phyloP scores from a whole-genome alignment of 331 rosid species.

The Erythrophleum ivorense region DNA sequence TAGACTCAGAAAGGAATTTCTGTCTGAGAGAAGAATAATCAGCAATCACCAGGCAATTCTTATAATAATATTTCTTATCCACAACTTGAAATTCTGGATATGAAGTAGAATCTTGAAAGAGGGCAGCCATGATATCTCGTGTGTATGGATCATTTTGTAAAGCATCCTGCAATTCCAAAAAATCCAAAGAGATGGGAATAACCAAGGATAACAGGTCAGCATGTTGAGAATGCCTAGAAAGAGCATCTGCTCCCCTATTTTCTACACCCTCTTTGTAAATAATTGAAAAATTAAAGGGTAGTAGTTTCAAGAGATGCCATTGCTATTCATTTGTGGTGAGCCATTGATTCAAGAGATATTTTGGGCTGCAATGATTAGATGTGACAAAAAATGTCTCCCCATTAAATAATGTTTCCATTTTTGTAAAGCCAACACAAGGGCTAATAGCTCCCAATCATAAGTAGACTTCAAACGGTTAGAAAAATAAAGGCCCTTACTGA shows the following conservation, averaged over 20 bases:
- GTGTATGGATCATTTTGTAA: background rate
- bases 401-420: background rate
- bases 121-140: background rate
- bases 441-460: background rate
- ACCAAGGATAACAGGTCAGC: background rate
- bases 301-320: background rate
- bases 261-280: background rate
- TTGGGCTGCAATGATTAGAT: background rate
- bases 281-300: background rate
- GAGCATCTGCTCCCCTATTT: background rate
- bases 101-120: rapidly evolving
- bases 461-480: background rate
- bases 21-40: no score
- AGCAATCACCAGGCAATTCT: background rate
- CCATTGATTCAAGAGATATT: background rate
- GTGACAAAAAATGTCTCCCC: background rate
- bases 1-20: background rate
- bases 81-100: background rate
- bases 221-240: background rate
- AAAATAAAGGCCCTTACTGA: background rate
- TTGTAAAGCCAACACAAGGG: background rate
- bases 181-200: background rate
- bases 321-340: background rate
- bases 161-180: background rate
- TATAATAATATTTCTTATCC: background rate